Evolutionary conservation across 2,329 filamentous ascomycete species (phyloP).

Genomic region (Lojkania enalia): DNA sequence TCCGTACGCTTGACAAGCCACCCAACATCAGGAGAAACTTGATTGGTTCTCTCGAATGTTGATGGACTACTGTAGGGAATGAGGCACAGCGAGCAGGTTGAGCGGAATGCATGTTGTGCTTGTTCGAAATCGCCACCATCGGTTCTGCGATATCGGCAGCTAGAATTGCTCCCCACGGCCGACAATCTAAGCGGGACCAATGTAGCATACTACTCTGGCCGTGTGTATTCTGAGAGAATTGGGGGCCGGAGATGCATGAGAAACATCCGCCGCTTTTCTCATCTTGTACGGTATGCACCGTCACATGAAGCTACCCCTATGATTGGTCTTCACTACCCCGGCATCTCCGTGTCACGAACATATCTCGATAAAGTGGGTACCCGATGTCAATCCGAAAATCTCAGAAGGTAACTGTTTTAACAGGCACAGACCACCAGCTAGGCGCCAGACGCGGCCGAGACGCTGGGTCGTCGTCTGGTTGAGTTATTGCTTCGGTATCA

Average conservation of each 20-base stretch:
- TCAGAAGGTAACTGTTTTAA: slow-evolving; percentile 14
- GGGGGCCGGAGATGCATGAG: no score
- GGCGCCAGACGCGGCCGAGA: slow-evolving; percentile 15
- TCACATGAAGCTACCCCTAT: no score
- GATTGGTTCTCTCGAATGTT: slow-evolving; percentile 19
- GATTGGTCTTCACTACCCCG: neutral
- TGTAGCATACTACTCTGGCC: slow-evolving; percentile 21
- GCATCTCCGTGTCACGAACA: slow-evolving; percentile 1
- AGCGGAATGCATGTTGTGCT: slow-evolving; percentile 7
- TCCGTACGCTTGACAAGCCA: slow-evolving; percentile 22
- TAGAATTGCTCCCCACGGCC: slow-evolving; percentile 7
- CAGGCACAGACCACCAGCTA: slow-evolving; percentile 18
- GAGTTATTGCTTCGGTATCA: slow-evolving; percentile 21
- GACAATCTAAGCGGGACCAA: slow-evolving; percentile 17
- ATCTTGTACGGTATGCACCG: neutral
- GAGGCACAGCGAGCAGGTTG: slow-evolving; percentile 1
- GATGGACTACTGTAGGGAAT: slow-evolving; percentile 16
- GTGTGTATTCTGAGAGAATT: no score
- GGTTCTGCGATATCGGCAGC: slow-evolving; percentile 15
- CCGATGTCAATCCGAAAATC: slow-evolving; percentile 8
- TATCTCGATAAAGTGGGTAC: slow-evolving; percentile 24
- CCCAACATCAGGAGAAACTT: slow-evolving; percentile 11
- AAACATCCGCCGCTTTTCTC: neutral
- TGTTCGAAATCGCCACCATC: slow-evolving; percentile 12
- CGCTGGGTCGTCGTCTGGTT: slow-evolving; percentile 7